Evolutionary conservation across 495 filamentous ascomycete species (phyloP).

Genomic region (Zalerion maritima): DNA sequence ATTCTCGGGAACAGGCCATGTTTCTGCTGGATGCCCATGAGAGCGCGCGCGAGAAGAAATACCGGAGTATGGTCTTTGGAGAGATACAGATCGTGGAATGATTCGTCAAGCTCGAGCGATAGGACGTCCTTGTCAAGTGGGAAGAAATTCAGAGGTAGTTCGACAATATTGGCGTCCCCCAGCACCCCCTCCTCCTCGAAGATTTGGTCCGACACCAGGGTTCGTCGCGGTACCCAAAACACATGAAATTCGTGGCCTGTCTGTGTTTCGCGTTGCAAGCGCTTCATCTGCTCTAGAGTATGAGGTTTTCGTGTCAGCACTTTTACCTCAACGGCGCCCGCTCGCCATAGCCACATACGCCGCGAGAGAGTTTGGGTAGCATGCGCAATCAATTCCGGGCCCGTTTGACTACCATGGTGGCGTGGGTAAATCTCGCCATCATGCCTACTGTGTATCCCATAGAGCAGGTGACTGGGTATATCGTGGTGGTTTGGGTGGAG

Average conservation of each 20-base stretch:
- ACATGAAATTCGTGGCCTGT: conserved; percentile 89
- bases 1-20: conserved; percentile 92
- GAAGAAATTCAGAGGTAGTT: conserved; percentile 77
- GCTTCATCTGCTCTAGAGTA: conserved; percentile 71
- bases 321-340: conserved; percentile 6
- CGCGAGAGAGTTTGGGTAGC: conserved; percentile 6
- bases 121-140: conserved; percentile 83
- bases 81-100: conserved; percentile 77
- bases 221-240: conserved; percentile 85
- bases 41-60: conserved; percentile 75
- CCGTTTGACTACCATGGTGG: conserved; percentile 7
- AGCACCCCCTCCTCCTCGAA: conserved; percentile 87
- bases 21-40: conserved; percentile 86
- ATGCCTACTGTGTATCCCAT: conserved; percentile 13
- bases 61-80: conserved; percentile 82
- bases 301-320: conserved; percentile 18
- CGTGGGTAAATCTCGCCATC: conserved; percentile 9
- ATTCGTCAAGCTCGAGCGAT: conserved; percentile 76
- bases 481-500: conserved; percentile 4
- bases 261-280: conserved; percentile 67
- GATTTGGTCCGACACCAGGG: conserved; percentile 78
- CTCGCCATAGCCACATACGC: conserved; percentile 10
- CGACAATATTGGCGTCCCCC: conserved; percentile 77
- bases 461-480: no score
- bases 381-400: no score